A percentile compares a stretch with the other conserved stretches of the same genome.
Conservation (phyloP, 129 eudicot genomes). For the Centella asiatica region DNA sequence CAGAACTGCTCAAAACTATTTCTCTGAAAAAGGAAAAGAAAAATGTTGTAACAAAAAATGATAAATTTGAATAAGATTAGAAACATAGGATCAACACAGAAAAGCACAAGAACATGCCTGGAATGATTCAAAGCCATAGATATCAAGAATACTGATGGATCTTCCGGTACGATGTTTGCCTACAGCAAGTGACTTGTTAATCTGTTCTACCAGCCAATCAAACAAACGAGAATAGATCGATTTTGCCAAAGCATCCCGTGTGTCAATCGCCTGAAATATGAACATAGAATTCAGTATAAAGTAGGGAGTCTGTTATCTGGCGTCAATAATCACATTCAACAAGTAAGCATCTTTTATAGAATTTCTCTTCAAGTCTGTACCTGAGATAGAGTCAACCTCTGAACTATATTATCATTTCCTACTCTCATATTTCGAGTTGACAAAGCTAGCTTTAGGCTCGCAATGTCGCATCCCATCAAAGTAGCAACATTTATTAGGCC, state of each 20-base stretch:
- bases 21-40: slow-evolving; percentile 41
- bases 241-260: slow-evolving; percentile 94
- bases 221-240: slow-evolving; percentile 84
- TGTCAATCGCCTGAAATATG: slow-evolving; percentile 58
- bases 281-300: slow-evolving; percentile 8
- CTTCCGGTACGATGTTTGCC: slow-evolving; percentile 80
- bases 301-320: too few species aligned
- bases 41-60: slow-evolving; percentile 2
- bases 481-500: slow-evolving; percentile 64
- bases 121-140: slow-evolving; percentile 91
- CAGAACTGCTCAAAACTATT: slow-evolving; percentile 95
- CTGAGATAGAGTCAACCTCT: slow-evolving; percentile 82
- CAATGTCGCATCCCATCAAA: slow-evolving; percentile 55
- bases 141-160: slow-evolving; percentile 94
- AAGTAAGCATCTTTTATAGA: neutral
- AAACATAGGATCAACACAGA: slow-evolving; percentile 1
- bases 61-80: slow-evolving; percentile 2
- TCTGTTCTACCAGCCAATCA: slow-evolving; percentile 92
- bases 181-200: slow-evolving; percentile 75
- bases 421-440: slow-evolving; percentile 82
- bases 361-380: slow-evolving; percentile 21
- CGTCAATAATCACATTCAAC: neutral
- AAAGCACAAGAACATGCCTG: slow-evolving; percentile 34
- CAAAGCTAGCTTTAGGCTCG: slow-evolving; percentile 62
- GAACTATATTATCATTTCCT: slow-evolving; percentile 64